These are phyloP conservation scores for Withania somnifera DNA, from an alignment of 305 asterid species.

Conservation along the genomic window DNA sequence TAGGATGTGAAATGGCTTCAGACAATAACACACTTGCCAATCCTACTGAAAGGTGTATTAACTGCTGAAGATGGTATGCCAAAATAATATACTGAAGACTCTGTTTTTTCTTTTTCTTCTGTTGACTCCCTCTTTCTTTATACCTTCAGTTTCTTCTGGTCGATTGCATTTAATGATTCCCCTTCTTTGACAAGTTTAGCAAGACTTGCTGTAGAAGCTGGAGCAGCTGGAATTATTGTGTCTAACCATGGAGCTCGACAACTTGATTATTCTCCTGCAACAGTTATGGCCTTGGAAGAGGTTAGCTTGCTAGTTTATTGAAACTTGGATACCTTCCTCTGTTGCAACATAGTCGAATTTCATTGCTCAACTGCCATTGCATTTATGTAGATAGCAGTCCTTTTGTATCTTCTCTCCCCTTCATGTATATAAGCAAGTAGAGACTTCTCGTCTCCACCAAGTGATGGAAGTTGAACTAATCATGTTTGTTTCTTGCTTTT, in stretches of 20 bases:
- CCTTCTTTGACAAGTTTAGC: slow-evolving; percentile 26
- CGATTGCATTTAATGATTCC: not conserved
- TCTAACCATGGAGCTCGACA: slow-evolving; percentile 93
- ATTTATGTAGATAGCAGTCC: not conserved
- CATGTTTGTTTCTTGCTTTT: not conserved
- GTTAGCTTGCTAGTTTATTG: slow-evolving; percentile 12
- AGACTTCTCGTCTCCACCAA: not conserved
- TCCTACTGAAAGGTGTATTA: slow-evolving; percentile 72
- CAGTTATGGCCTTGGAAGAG: slow-evolving; percentile 74
- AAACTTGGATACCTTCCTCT: not conserved
- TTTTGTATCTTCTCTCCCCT: not conserved
- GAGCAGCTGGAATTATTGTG: slow-evolving; percentile 77
- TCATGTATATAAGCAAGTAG: not conserved
- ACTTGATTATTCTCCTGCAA: slow-evolving; percentile 73
- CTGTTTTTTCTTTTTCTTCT: not conserved
- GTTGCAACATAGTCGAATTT: not conserved
- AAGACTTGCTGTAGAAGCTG: slow-evolving; percentile 47
- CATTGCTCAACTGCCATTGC: not conserved
- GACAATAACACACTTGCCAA: slow-evolving; percentile 64
- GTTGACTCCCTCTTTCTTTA: not conserved
- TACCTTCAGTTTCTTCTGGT: not conserved
- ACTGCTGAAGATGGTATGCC: slow-evolving; percentile 82
- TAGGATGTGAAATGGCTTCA: slow-evolving; percentile 92
- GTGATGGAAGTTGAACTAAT: not conserved
- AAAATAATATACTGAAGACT: not conserved